Base-by-base conservation (phyloP, 78 protist genomes). In the Blattamonas nauphoetae region DNA sequence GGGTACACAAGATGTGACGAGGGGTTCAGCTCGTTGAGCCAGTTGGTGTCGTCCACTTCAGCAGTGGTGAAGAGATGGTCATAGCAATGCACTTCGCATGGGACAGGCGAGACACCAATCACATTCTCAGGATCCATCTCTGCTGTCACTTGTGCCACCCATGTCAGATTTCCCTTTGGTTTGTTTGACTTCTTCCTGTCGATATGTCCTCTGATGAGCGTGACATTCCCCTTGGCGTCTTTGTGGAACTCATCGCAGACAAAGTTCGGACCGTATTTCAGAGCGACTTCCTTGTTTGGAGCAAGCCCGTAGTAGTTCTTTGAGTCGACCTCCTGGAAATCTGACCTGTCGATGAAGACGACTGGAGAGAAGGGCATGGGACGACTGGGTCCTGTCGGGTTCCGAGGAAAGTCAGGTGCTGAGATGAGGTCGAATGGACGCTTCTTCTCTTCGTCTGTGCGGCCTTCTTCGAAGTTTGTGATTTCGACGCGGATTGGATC, bases 291-390 rank as follows among this genome's bases (percentile, higher is more conserved):
- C 38, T 38, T 33, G 42, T 88, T 88, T 35, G 92, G 92, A 4
- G 42, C 85, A 46, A 91, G 63, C 21, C 92, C 81, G 5, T 4
- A 87, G 83, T 2, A 88, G 44, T 44, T 44, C 36, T n/a, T 6
- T 44, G 81, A 44, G 2, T 86, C 82, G 5, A 21, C 64, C 34
- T 44, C 34, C 64, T 63, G 44, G 71, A 90, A 92, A 41, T 90
- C 92, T 33, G 11, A n/a, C 32, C 79, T 6, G 35, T 92, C 94
- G 86, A 92, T 92, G 85, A 44, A 88, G n/a, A 90, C 45, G 35
- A 21, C 0, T 41, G 64, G 38, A 2, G 89, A 6, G n/a, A 87
- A 55, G 46, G 71, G 71, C 11, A 55, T 11, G 21, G 21, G 11
- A 55, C 21, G 71, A 11, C 38, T 84, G 55, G 21, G 41, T 34